Percentiles rank a stretch among this genome's conserved stretches.
These are phyloP conservation scores for Kuraishia capsulata DNA, from an alignment of 805 yeast species.

Conservation along the genomic window DNA sequence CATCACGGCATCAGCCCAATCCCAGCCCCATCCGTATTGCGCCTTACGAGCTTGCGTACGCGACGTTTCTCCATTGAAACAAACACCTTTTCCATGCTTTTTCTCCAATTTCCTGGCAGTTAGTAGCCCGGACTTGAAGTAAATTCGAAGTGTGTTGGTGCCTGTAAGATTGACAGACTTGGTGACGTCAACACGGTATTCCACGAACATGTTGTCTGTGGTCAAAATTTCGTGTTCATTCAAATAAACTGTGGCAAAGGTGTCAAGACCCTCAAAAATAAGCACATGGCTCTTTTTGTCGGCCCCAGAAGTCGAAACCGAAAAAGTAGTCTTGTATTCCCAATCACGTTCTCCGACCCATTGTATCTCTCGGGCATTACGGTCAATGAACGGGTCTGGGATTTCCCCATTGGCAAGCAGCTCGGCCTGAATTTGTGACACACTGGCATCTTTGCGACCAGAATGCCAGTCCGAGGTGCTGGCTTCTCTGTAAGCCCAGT, in stretches of 20 bases:
- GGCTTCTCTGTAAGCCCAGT: not conserved
- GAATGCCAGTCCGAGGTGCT: not conserved
- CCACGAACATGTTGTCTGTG: conserved; percentile 35
- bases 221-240: conserved; percentile 25
- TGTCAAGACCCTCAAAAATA: conserved; percentile 35
- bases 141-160: conserved; percentile 17
- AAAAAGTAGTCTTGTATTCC: conserved; percentile 29
- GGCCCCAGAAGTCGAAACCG: conserved; percentile 1
- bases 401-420: conserved; percentile 26
- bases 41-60: conserved; percentile 39
- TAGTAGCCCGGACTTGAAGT: conserved; percentile 27
- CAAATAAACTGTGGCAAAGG: conserved; percentile 28
- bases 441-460: not conserved
- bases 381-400: conserved; percentile 35
- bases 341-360: conserved; percentile 44
- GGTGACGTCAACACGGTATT: conserved; percentile 17
- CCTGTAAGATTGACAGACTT: conserved; percentile 13
- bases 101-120: conserved; percentile 24
- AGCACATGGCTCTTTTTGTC: conserved; percentile 13
- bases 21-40: conserved; percentile 50
- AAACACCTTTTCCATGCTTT: conserved; percentile 17
- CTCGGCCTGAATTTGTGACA: conserved; percentile 33
- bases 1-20: conserved; percentile 40
- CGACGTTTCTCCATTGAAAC: conserved; percentile 34
- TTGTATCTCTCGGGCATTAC: conserved; percentile 33